phyloP scores from a whole-genome alignment of 495 filamentous ascomycete genomes.

The Talaromyces borbonicus region DNA sequence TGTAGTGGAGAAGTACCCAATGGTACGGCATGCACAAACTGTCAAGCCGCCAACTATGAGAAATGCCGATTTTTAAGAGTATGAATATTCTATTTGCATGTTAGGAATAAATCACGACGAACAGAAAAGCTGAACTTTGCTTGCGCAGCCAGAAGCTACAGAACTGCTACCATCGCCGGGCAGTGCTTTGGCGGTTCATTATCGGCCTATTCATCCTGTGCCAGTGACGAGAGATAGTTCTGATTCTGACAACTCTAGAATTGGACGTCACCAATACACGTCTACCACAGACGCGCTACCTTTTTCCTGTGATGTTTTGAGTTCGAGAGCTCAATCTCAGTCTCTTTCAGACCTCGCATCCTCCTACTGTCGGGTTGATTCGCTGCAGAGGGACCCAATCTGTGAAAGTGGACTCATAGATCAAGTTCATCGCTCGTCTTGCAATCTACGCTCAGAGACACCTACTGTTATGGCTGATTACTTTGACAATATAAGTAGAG shows the following conservation, averaged over 20 bases:
- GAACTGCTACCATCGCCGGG: background rate
- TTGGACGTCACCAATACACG: background rate
- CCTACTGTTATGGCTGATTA: background rate
- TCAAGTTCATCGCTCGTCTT: background rate
- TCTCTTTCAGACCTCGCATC: slow-evolving; percentile 4
- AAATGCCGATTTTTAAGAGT: slow-evolving; percentile 75
- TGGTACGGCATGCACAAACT: slow-evolving; percentile 71
- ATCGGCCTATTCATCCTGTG: background rate
- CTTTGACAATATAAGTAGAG: background rate
- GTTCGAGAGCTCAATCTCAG: background rate
- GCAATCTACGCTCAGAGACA: background rate
- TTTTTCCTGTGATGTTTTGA: background rate
- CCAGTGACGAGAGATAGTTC: background rate
- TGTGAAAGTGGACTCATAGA: background rate
- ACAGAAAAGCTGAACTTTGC: background rate
- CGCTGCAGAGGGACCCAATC: background rate
- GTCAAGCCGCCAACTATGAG: slow-evolving; percentile 59
- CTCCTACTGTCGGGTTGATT: background rate
- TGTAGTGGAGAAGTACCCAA: slow-evolving; percentile 81
- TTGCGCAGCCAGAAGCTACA: background rate
- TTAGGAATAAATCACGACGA: too few species aligned
- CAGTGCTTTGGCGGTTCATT: background rate
- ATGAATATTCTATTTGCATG: slow-evolving; percentile 17
- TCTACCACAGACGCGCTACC: background rate
- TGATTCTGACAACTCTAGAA: background rate